Percentiles rank a stretch among this genome's conserved stretches.
These are phyloP conservation scores for Aureobasidium sp. DNA, from an alignment of 2,329 filamentous ascomycete genomes.

Conservation along the genomic window DNA sequence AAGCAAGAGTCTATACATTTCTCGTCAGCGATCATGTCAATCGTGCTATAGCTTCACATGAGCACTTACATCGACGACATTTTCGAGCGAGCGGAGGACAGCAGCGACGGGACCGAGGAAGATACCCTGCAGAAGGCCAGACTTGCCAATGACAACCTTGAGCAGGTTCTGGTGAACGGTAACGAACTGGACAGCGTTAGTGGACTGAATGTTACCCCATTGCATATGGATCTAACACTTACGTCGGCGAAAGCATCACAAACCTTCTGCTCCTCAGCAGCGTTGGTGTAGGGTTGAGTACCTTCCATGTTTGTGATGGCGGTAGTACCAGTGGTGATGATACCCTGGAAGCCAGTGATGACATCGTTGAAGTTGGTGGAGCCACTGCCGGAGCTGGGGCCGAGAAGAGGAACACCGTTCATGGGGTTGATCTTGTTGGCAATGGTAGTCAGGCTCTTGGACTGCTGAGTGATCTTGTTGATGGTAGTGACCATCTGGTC, in stretches of 20 bases:
- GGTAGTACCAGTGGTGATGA: slow-evolving; percentile 29
- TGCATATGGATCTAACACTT: neutral
- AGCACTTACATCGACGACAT: slow-evolving; percentile 10
- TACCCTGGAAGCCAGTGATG: slow-evolving; percentile 36
- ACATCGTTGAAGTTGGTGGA: slow-evolving; percentile 28
- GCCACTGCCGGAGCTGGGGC: slow-evolving; percentile 4
- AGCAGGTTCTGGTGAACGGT: slow-evolving; percentile 36
- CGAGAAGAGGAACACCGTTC: slow-evolving; percentile 9
- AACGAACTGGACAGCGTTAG: slow-evolving; percentile 30
- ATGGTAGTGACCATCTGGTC: slow-evolving; percentile 20
- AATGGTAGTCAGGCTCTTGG: slow-evolving; percentile 13
- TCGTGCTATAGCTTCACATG: no score
- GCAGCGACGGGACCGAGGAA: slow-evolving; percentile 35
- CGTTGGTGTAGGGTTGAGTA: slow-evolving; percentile 21
- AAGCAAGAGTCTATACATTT: slow-evolving; percentile 6
- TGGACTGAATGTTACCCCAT: no score
- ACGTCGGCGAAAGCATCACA: slow-evolving; percentile 33
- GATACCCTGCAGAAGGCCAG: slow-evolving; percentile 32
- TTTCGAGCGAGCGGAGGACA: slow-evolving; percentile 27
- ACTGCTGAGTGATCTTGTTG: slow-evolving; percentile 21
- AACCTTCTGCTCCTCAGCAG: slow-evolving; percentile 26
- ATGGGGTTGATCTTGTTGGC: slow-evolving; percentile 15
- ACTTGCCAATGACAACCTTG: slow-evolving; percentile 41
- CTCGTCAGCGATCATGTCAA: neutral
- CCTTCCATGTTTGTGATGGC: slow-evolving; percentile 28